phyloP scores from a whole-genome alignment of 768 basidiomycete genomes.

The Lactarius deliciosus region DNA sequence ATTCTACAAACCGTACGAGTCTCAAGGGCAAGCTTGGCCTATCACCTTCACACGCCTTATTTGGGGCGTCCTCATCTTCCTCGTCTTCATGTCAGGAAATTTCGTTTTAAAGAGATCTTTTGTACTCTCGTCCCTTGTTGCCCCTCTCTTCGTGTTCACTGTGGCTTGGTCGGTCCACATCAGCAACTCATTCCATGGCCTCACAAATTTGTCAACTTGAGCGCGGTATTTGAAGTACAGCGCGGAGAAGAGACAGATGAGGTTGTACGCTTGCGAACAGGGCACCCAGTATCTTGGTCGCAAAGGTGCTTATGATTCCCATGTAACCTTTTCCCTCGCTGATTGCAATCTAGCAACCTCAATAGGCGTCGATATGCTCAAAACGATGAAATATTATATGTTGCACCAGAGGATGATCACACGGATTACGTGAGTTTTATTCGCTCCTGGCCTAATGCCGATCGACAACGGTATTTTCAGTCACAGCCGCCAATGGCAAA shows the following conservation, averaged over 20 bases:
- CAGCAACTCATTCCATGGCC: constrained; percentile 59
- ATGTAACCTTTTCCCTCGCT: constrained; percentile 2
- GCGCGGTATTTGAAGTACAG: constrained; percentile 86
- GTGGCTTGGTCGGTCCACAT: constrained; percentile 81
- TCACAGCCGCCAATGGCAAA: constrained; percentile 97
- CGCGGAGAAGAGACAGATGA: constrained; percentile 85
- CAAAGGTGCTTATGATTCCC: constrained; percentile 60
- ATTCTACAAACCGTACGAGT: constrained; percentile 98
- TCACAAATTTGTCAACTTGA: constrained; percentile 84
- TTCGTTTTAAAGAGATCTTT: constrained; percentile 71
- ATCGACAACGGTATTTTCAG: constrained; percentile 40
- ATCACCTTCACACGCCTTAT: constrained; percentile 90
- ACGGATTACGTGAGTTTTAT: constrained; percentile 73
- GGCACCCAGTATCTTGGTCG: constrained; percentile 85
- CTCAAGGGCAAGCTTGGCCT: constrained; percentile 96
- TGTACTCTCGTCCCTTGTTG: constrained; percentile 59
- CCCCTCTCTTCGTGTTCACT: constrained; percentile 75
- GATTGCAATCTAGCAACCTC: constrained; percentile 55
- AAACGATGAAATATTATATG: constrained; percentile 92
- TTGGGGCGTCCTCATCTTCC: constrained; percentile 91
- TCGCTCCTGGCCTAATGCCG: neutral
- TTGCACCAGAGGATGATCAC: constrained; percentile 90
- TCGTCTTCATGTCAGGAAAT: constrained; percentile 95
- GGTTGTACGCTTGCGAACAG: constrained; percentile 68
- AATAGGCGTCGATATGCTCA: constrained; percentile 86